Base-by-base conservation (phyloP, 306 rosid genomes). In the Cyamopsis tetragonoloba region DNA sequence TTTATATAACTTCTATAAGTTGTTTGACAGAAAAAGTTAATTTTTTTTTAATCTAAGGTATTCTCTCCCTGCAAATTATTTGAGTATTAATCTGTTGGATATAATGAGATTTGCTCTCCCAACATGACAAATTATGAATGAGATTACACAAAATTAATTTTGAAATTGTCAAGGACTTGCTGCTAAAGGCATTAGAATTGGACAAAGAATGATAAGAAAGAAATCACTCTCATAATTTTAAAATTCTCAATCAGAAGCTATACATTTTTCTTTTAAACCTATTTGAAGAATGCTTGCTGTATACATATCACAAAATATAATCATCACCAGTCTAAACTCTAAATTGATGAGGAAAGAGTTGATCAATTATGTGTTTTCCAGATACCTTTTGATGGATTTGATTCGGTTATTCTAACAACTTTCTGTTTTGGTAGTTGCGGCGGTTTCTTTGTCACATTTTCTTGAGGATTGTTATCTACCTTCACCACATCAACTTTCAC, bases 401-500 rank as follows among this genome's bases (percentile, higher is more conserved):
- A 80, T 20, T 69, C 44, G 37, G 88, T 75, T 73, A 91, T 81
- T 76, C 66, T 84, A 71, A 81, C 64, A 50, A 86, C 78, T 72
- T 79, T 85, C 61, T 79, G 89, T 39, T 81, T 78, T 7, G 79
- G 41, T 27, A 78, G 82, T 37, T 65, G 67, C 7, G 57, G 67
- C 7, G 57, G 71, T 48, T 62, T 77, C 64, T 62, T 72, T 18
- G 49, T 68, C 70, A 37, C 39, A 35, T 76, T 70, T 72, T 75
- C 81, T 55, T 73, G 70, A 37, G 80, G 15, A 50, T 53, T 48
- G 42, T 13, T 62, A 22, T 49, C 59, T 60, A 19, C 69, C 78
- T 77, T 95, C 24, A 81, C 47, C 22, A 90, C 47, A 22, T 95
- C 97, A 67, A 73, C 99, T 73, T 82, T 95, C 70, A 95, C 97